Conservation (phyloP, 345 rosid species). For the Camelina laxa region DNA sequence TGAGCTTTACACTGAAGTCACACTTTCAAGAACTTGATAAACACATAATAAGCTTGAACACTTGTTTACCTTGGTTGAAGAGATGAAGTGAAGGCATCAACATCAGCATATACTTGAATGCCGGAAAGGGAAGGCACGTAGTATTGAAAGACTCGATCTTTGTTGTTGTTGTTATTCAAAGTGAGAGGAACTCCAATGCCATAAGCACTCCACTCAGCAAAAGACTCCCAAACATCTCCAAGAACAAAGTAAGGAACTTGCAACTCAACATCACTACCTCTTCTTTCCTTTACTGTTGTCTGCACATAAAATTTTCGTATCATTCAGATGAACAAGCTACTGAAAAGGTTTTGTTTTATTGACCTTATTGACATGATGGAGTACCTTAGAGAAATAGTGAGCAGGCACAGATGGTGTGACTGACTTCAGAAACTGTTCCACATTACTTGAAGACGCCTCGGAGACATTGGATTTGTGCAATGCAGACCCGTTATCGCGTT, state of each 20-base stretch:
- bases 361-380: conserved; percentile 18
- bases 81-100: conserved; percentile 48
- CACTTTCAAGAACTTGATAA: neutral
- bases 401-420: conserved; percentile 59
- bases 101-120: conserved; percentile 64
- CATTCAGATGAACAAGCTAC: neutral
- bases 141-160: conserved; percentile 69
- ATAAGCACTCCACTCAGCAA: conserved; percentile 82
- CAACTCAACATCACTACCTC: conserved; percentile 46
- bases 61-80: conserved; percentile 53
- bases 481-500: conserved; percentile 37
- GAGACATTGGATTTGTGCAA: conserved; percentile 37
- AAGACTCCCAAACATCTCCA: conserved; percentile 83
- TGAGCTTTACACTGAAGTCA: neutral
- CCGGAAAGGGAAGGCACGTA: conserved; percentile 75
- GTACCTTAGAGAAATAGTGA: conserved; percentile 60
- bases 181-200: conserved; percentile 78
- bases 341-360: neutral
- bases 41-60: neutral
- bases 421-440: conserved; percentile 59
- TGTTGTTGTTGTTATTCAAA: conserved; percentile 45
- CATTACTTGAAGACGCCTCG: conserved; percentile 51
- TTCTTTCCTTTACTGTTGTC: conserved; percentile 52
- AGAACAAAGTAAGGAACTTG: conserved; percentile 59
- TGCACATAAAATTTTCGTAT: conserved; percentile 24